A percentile compares a stretch with the other conserved stretches of the same genome.
Evolutionary conservation across 129 eudicot genomes (phyloP).

Genomic region (Flaveria brownii): DNA sequence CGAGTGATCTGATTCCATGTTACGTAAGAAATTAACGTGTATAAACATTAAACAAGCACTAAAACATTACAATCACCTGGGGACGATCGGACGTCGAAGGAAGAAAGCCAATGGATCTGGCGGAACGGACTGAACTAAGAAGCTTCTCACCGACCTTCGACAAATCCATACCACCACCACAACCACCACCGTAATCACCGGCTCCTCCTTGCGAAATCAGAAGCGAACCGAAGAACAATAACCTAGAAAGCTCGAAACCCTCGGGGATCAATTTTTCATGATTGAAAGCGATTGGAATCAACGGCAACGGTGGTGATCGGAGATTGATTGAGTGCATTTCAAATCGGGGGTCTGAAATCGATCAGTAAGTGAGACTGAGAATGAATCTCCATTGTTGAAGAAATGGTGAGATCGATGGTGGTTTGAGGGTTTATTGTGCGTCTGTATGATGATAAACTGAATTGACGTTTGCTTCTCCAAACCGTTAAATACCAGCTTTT

Average conservation of each 20-base stretch:
- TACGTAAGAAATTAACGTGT: slow-evolving; percentile 6
- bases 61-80: slow-evolving; percentile 45
- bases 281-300: slow-evolving; percentile 52
- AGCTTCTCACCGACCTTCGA: slow-evolving; percentile 89
- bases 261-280: slow-evolving; percentile 43
- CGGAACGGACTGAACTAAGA: slow-evolving; percentile 85
- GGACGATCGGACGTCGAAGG: slow-evolving; percentile 77
- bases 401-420: slow-evolving; percentile 28
- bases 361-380: slow-evolving; percentile 22
- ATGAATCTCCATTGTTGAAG: slow-evolving; percentile 34
- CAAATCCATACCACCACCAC: slow-evolving; percentile 64
- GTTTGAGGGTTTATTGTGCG: slow-evolving; percentile 20
- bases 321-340: slow-evolving; percentile 64
- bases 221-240: slow-evolving; percentile 57
- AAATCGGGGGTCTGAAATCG: slow-evolving; percentile 32
- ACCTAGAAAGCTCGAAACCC: slow-evolving; percentile 55
- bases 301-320: slow-evolving; percentile 45
- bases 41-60: slow-evolving; percentile 8
- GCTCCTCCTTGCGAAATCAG: slow-evolving; percentile 56
- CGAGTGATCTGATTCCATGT: neutral
- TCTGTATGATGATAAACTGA: neutral
- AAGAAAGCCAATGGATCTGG: slow-evolving; percentile 67
- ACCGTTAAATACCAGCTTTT: neutral
- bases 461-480: neutral
- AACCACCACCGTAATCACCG: slow-evolving; percentile 17